These are phyloP conservation scores for Pythium myriotylum DNA, from an alignment of 352 stramenopile genomes.

Conservation along the genomic window DNA sequence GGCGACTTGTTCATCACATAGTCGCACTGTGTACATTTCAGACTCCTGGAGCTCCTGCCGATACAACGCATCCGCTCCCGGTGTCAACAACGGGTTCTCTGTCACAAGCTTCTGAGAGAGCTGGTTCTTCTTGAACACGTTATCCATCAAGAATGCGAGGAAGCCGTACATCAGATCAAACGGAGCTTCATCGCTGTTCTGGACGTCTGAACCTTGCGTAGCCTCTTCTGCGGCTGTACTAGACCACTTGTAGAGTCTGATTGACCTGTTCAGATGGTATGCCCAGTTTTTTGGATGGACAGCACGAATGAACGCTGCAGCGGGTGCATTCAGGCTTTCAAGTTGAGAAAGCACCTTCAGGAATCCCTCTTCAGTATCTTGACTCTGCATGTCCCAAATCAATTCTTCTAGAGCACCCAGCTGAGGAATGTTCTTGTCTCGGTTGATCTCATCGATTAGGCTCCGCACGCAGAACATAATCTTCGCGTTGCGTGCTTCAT, in stretches of 20 bases:
- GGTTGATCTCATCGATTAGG: constrained; percentile 62
- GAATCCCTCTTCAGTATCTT: constrained; percentile 65
- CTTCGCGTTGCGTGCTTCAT: constrained; percentile 54
- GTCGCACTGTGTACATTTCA: constrained; percentile 53
- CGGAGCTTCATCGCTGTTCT: constrained; percentile 69
- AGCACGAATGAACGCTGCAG: constrained; percentile 54
- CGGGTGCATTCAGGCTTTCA: constrained; percentile 53
- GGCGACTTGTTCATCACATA: constrained; percentile 71
- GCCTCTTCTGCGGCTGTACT: constrained; percentile 64
- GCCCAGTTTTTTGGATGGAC: constrained; percentile 74
- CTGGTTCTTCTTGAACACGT: constrained; percentile 74
- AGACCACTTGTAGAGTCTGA: constrained; percentile 69
- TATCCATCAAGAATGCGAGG: constrained; percentile 79
- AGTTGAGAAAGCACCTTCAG: constrained; percentile 49
- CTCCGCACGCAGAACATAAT: constrained; percentile 78
- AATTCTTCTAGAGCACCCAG: constrained; percentile 60
- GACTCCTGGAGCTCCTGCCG: constrained; percentile 63
- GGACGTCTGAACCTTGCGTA: constrained; percentile 55
- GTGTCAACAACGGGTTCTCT: constrained; percentile 53
- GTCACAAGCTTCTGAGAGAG: constrained; percentile 52
- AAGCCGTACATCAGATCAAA: constrained; percentile 85
- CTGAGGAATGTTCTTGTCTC: constrained; percentile 78
- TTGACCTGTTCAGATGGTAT: constrained; percentile 61
- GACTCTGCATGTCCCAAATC: constrained; percentile 61
- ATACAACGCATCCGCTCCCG: constrained; percentile 67